These are phyloP conservation scores for Metschnikowia baotianmanensis DNA, from an alignment of 805 yeast species.

Conservation along the genomic window DNA sequence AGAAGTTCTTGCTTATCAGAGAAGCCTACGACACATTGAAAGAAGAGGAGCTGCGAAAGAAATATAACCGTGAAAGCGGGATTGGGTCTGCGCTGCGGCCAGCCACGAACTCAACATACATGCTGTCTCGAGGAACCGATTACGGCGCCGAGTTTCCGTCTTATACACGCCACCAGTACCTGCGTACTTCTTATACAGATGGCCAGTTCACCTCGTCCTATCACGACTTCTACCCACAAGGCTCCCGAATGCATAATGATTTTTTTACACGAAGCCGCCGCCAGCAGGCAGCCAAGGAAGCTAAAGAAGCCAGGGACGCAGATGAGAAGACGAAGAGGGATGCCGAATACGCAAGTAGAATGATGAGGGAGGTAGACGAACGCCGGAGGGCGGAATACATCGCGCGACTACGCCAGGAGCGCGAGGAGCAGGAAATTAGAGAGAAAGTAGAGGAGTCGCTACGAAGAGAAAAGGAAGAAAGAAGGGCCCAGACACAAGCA, in stretches of 20 bases:
- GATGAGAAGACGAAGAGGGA: too few relatives aligned
- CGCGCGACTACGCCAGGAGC: slow-evolving; percentile 7
- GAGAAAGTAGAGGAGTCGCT: slow-evolving; percentile 11
- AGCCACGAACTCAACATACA: background rate
- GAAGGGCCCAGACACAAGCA: background rate
- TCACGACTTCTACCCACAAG: slow-evolving; percentile 12
- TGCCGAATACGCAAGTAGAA: slow-evolving; percentile 17
- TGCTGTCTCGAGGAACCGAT: slow-evolving; percentile 1
- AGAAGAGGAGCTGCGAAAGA: slow-evolving; percentile 19
- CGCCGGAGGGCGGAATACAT: slow-evolving; percentile 16
- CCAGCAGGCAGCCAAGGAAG: slow-evolving; percentile 1
- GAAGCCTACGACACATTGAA: slow-evolving; percentile 40
- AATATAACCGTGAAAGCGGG: slow-evolving; percentile 20
- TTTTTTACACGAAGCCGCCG: slow-evolving; percentile 8
- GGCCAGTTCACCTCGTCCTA: slow-evolving; percentile 8
- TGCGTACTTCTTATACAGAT: slow-evolving; percentile 4
- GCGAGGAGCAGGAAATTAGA: slow-evolving; percentile 10
- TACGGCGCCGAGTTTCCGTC: background rate
- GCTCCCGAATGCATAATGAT: slow-evolving; percentile 10
- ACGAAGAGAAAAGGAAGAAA: slow-evolving; percentile 6
- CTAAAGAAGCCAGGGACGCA: slow-evolving; percentile 7
- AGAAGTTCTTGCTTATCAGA: slow-evolving; percentile 31
- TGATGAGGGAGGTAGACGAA: slow-evolving; percentile 17
- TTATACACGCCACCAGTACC: slow-evolving; percentile 1
- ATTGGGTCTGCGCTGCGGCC: background rate